Conservation (phyloP, 202 grass and related monocot species). For the Schoenoplectus triqueter region DNA sequence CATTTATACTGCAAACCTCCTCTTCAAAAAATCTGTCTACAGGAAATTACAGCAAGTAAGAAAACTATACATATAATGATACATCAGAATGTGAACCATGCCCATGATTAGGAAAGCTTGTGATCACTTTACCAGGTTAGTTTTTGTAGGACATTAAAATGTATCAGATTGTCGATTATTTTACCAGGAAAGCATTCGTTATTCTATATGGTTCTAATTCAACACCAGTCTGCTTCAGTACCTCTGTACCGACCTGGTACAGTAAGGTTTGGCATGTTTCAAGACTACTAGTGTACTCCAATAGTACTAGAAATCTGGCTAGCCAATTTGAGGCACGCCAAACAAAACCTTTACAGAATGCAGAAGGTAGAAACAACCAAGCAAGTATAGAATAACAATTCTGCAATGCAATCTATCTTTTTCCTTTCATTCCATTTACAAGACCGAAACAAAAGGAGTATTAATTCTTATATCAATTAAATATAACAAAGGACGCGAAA, state of each 20-base stretch:
- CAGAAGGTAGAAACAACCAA: not conserved
- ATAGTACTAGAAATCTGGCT: not conserved
- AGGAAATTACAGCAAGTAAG: constrained; percentile 24
- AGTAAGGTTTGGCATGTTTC: not conserved
- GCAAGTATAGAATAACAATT: not conserved
- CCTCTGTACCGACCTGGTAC: not conserved
- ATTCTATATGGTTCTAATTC: not conserved
- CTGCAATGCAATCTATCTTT: not conserved
- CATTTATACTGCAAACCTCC: constrained; percentile 47
- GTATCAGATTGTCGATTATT: not conserved
- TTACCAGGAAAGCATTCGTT: not conserved
- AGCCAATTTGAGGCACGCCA: not conserved
- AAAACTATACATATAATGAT: not conserved
- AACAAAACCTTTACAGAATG: not conserved
- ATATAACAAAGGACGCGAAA: not conserved
- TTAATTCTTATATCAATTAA: not conserved
- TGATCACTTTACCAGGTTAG: not conserved
- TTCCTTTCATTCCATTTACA: not conserved
- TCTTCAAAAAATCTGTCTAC: constrained; percentile 23
- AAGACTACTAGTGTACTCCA: not conserved
- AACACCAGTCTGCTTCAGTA: not conserved
- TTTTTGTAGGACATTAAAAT: not conserved
- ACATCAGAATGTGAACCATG: not conserved
- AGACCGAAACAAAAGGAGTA: not conserved
- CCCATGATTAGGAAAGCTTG: not conserved